Evolutionary conservation across 192 early-diverging fungal genomes (phyloP).

Genomic region (Thoreauomyces humboldtii): DNA sequence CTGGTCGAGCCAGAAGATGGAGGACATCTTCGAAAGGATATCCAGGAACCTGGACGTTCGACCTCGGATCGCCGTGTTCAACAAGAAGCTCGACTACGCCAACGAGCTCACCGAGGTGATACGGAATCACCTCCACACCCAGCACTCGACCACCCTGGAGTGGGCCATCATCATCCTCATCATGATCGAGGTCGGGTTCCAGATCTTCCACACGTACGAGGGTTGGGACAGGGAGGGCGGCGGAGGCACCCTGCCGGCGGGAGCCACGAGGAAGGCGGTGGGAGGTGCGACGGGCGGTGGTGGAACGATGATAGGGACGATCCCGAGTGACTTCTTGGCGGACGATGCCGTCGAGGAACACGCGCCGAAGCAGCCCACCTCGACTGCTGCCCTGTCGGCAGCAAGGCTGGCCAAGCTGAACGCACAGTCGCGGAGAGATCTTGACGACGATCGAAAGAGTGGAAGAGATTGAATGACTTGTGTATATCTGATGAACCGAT

Average conservation of each 20-base stretch:
- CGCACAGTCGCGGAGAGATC: no score
- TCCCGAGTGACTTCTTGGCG: neutral
- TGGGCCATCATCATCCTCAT: slow-evolving; percentile 49
- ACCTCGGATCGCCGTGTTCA: slow-evolving; percentile 55
- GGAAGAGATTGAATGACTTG: no score
- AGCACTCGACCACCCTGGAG: slow-evolving; percentile 48
- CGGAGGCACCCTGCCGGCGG: no score
- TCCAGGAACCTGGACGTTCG: slow-evolving; percentile 54
- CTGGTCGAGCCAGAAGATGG: slow-evolving; percentile 52
- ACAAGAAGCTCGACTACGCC: slow-evolving; percentile 69
- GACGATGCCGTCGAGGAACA: neutral
- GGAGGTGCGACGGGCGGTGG: no score
- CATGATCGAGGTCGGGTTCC: slow-evolving; percentile 40
- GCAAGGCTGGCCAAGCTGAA: no score
- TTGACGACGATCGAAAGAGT: no score
- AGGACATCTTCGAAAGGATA: slow-evolving; percentile 46
- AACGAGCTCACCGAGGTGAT: slow-evolving; percentile 59
- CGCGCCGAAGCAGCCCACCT: no score
- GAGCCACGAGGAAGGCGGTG: no score
- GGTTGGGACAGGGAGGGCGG: neutral
- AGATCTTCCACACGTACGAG: slow-evolving; percentile 27
- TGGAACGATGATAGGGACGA: no score
- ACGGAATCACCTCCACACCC: slow-evolving; percentile 51
- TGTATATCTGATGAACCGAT: no score
- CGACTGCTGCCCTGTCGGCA: no score